Evolutionary conservation across 192 early-diverging fungal species (phyloP), one percentile per base, ranked within the genome.

Genomic region (Mortierella alpina): DNA sequence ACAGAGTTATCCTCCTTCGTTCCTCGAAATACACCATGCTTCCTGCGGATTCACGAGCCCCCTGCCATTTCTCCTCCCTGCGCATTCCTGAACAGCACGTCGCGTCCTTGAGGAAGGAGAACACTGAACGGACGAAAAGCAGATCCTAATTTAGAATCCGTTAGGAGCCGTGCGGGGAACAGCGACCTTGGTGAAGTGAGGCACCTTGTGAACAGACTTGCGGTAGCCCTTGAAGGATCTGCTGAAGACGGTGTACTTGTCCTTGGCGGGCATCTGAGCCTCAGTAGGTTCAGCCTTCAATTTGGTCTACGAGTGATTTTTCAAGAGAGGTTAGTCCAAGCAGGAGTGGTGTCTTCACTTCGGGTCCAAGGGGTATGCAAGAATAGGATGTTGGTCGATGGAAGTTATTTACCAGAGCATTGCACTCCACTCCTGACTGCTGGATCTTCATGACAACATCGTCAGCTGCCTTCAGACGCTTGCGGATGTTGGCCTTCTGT

Each of bases 221-320:
- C 92, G 90, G 71, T 94, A 88, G 46, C 89, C 87, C 58, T 83
- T 84, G 65, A 88, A 88, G 22, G 83, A 86, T 63, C 92, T 91
- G 60, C 92, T 93, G 72, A 95, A 95, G 17, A 92, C 91, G 14
- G 90, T 92, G 84, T 95, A 95, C 79, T 95, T 95, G 77, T 94
- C 91, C 56, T 90, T 84, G n/a, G 94, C 75, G 7, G 76, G 74
- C 92, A 95, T 94, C 69, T 93, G 88, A 44, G 75, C 62, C 72
- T 94, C 92, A 56, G 84, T 90, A 17, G 94, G 94, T 49, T 88
- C 77, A 42, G 86, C 85, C 56, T 87, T 81, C 8, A 89, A 88
- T 62, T 91, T 65, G 23, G 86, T 74, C 68, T 70, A 72, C 7
- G 44, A 39, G 52, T 14, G 5, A 47, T 56, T 56, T 56, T 56